Evolutionary conservation across 169 alveolate species (phyloP).

Genomic region (Perkinsus marinus): DNA sequence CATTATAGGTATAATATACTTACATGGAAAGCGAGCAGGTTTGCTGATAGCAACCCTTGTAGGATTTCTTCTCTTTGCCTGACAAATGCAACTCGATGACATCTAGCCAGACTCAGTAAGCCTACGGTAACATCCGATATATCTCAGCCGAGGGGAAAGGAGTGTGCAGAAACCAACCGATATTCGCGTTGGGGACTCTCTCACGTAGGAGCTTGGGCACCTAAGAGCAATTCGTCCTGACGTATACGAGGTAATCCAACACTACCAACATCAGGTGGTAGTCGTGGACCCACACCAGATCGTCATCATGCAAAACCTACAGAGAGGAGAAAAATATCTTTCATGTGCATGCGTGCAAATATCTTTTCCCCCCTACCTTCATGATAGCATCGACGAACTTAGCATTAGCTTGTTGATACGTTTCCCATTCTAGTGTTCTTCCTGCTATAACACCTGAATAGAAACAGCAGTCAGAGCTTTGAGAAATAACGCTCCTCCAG

Average conservation of each 20-base stretch:
- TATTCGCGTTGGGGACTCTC: slow-evolving; percentile 21
- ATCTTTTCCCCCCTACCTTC: too few species aligned
- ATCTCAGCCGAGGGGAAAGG: slow-evolving; percentile 65
- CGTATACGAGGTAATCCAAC: too few species aligned
- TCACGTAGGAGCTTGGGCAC: slow-evolving; percentile 40
- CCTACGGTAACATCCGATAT: slow-evolving; percentile 4
- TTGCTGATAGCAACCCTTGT: background rate
- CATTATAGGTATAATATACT: too few species aligned
- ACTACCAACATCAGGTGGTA: slow-evolving; percentile 12
- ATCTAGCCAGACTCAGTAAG: background rate
- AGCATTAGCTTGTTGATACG: slow-evolving; percentile 29
- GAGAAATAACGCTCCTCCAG: too few species aligned
- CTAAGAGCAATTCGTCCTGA: too few species aligned
- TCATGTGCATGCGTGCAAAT: too few species aligned
- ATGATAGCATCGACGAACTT: slow-evolving; percentile 26
- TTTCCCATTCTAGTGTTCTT: slow-evolving; percentile 26
- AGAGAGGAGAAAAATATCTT: too few species aligned
- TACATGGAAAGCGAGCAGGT: slow-evolving; percentile 1
- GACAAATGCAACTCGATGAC: background rate
- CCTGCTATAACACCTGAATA: background rate
- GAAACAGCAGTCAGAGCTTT: too few species aligned
- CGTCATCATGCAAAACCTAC: background rate
- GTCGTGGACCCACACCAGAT: slow-evolving; percentile 28
- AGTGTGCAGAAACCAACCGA: slow-evolving; percentile 80
- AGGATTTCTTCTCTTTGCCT: background rate